Conservation (phyloP, 148 eudicot species). For the Bassia scoparia region DNA sequence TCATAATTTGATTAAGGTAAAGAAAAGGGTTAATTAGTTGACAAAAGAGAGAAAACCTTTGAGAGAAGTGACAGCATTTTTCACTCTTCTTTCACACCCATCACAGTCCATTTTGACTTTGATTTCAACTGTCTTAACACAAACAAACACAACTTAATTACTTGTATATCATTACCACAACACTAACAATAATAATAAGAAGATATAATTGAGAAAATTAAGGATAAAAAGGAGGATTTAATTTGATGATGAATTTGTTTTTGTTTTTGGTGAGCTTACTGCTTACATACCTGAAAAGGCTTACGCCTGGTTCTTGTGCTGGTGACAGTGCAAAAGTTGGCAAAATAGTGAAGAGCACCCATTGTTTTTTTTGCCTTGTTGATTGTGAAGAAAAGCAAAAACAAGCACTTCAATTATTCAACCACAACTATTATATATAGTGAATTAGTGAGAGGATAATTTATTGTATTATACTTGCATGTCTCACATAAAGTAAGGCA, state of each 20-base stretch:
- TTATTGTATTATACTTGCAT: no score
- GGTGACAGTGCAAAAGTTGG: constrained; percentile 68
- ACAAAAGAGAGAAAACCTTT: constrained; percentile 44
- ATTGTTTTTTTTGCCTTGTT: constrained; percentile 44
- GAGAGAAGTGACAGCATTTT: constrained; percentile 54
- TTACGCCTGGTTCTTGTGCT: constrained; percentile 54
- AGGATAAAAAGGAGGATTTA: background rate
- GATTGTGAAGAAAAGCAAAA: constrained; percentile 1
- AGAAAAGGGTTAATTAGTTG: background rate
- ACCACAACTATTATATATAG: constrained; percentile 1
- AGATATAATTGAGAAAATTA: background rate
- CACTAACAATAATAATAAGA: no score
- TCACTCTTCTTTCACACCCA: constrained; percentile 85
- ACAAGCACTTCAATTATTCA: background rate
- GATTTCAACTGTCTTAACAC: constrained; percentile 67
- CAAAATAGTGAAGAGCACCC: constrained; percentile 83
- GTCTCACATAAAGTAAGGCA: no score
- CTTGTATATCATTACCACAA: background rate
- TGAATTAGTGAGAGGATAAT: no score
- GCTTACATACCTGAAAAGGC: constrained; percentile 59
- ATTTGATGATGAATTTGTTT: background rate
- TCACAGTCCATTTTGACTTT: constrained; percentile 88
- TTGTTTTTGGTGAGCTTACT: background rate
- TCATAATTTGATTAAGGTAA: background rate
- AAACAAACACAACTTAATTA: background rate